These are phyloP conservation scores for Sporisorium exsertum DNA, from an alignment of 1,284 basidiomycete genomes.

Conservation along the genomic window DNA sequence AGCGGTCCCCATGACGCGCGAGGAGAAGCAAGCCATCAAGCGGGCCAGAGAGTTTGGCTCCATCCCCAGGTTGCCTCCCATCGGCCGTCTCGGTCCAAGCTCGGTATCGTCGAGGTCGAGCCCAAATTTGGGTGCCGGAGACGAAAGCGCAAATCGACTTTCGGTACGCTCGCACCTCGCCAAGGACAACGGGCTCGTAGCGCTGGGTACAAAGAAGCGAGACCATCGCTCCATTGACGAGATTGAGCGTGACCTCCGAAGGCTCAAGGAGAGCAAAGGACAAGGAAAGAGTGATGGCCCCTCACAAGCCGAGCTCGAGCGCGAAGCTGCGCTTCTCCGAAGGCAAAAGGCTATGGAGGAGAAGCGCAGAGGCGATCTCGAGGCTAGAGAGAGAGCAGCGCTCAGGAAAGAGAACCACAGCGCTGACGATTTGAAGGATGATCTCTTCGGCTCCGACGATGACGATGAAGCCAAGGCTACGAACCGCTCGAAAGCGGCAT, in stretches of 20 bases:
- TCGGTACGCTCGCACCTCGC: constrained; percentile 14
- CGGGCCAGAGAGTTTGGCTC: constrained; percentile 46
- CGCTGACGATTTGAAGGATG: constrained; percentile 20
- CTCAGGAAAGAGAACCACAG: constrained; percentile 12
- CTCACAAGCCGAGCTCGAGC: constrained; percentile 30
- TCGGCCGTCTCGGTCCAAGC: constrained; percentile 10
- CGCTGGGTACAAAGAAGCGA: constrained; percentile 49
- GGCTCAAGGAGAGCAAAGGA: constrained; percentile 33
- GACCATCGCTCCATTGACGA: constrained; percentile 57
- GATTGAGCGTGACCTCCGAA: constrained; percentile 54
- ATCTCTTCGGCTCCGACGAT: constrained; percentile 42
- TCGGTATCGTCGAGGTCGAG: constrained; percentile 20
- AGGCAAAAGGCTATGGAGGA: constrained; percentile 53
- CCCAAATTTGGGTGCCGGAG: constrained; percentile 15
- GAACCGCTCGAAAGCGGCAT: background rate
- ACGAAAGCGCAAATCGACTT: constrained; percentile 11
- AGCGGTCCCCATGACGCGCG: constrained; percentile 46
- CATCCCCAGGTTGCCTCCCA: constrained; percentile 22
- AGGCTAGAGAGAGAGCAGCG: constrained; percentile 29
- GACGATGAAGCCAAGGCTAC: constrained; percentile 1
- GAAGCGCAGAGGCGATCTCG: constrained; percentile 33
- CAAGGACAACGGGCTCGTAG: constrained; percentile 35
- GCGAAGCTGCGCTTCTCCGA: constrained; percentile 42
- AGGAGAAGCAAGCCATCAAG: constrained; percentile 53
- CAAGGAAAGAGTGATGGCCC: constrained; percentile 13